phyloP scores from a whole-genome alignment of 1,139 yeast genomes.

The Debaryomyces nepalensis region DNA sequence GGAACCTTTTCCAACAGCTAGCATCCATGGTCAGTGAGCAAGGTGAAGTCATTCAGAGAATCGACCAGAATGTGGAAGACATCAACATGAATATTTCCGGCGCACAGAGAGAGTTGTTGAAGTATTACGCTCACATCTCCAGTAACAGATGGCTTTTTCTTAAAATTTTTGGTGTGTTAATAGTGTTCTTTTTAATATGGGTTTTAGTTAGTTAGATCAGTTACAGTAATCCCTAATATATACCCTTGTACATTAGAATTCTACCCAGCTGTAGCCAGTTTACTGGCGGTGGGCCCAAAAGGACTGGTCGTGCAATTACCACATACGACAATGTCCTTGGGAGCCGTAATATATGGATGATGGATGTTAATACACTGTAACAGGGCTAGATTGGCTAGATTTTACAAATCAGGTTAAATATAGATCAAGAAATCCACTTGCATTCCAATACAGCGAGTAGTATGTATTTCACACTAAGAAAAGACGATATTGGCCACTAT shows the following conservation, averaged over 20 bases:
- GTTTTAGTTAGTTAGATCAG: slow-evolving; percentile 63
- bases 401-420: slow-evolving; percentile 1
- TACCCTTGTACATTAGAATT: slow-evolving; percentile 3
- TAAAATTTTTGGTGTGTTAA: slow-evolving; percentile 85
- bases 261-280: too few species aligned
- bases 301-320: slow-evolving; percentile 3
- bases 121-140: slow-evolving; percentile 85
- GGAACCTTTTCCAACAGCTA: slow-evolving; percentile 89
- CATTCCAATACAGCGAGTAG: background rate
- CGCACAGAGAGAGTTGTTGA: slow-evolving; percentile 91
- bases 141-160: slow-evolving; percentile 92
- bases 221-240: slow-evolving; percentile 3
- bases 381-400: slow-evolving; percentile 5
- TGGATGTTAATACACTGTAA: background rate
- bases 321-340: background rate
- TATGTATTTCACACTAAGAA: background rate
- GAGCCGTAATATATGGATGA: background rate
- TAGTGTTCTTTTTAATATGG: slow-evolving; percentile 78
- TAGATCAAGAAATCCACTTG: slow-evolving; percentile 3
- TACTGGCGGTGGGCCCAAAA: background rate
- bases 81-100: slow-evolving; percentile 86
- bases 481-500: background rate
- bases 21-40: slow-evolving; percentile 99
- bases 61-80: slow-evolving; percentile 94
- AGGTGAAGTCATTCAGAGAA: slow-evolving; percentile 93